Base-by-base conservation (phyloP, 176 grass and related monocot species). In the Luzula sylvatica region DNA sequence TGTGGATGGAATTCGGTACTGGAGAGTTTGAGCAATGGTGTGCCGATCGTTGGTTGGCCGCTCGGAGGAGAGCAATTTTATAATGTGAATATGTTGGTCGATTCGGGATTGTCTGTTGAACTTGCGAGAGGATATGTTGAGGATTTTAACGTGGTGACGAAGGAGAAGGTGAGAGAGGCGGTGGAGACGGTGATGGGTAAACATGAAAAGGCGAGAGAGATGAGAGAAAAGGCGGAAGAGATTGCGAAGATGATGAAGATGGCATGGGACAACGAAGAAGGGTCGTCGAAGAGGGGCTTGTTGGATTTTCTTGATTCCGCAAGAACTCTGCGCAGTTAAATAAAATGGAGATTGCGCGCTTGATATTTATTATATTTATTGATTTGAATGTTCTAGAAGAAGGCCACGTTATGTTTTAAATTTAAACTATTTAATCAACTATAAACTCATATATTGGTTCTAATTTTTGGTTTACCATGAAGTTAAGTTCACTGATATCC, bases 1-100 rank as follows among this genome's bases (percentile, higher is more conserved):
- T 20, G 15, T 22, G 53, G 53, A 20, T 57, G 53, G 53, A 57
- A 40, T 26, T 57, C 53, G 15, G 27, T 57, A 15, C 26, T 57
- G 29, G 53, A 57, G 16, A 57, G 53, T 21, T 38, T 57, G 53
- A 32, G 11, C 9, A 11, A 40, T 14, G 53, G 53, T 19, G 15
- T 57, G 38, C 53, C 53, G 9, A 57, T 57, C 16, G 19, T 40
- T 9, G 53, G 27, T 13, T 57, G 53, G 53, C 53, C 53, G 8
- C 7, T 57, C 3, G 28, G 53, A 11, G 53, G n/a, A 9, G 53
- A 57, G 3, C 53, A 57, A 20, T 16, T 9, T 6, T 57, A 19
- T 16, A 57, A 35, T 20, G 28, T 19, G 28, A 57, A 7, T 17
- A 2, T 40, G 12, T 20, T 57, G 23, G 26, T 57, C 20, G 22